Conservation (phyloP, 2,329 filamentous ascomycete genomes). For the Beauveria pseudobassiana region DNA sequence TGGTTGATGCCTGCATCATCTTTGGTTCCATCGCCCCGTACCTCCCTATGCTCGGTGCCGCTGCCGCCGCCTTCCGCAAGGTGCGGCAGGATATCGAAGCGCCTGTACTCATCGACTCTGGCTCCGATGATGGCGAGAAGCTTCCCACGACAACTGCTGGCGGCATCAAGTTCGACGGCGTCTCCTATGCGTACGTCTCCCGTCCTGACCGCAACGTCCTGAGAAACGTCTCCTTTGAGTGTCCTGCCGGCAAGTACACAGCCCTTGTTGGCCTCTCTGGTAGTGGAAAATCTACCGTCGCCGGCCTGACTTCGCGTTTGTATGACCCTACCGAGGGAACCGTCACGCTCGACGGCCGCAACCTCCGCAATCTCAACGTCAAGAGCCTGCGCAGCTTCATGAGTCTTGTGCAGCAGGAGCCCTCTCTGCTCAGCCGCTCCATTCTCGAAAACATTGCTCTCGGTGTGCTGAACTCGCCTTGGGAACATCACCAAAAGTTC, state of each 20-base stretch:
- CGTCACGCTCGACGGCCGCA: constrained; percentile 39
- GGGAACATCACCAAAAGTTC: constrained; percentile 32
- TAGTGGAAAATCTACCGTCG: constrained; percentile 50
- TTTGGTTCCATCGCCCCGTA: constrained; percentile 57
- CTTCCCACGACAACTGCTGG: constrained; percentile 34
- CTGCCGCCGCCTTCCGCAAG: constrained; percentile 50
- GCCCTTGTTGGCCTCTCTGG: constrained; percentile 53
- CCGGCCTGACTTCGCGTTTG: constrained; percentile 46
- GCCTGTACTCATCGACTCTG: constrained; percentile 36
- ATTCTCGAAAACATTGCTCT: constrained; percentile 45
- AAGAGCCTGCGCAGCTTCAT: constrained; percentile 32
- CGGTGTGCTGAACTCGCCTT: constrained; percentile 37
- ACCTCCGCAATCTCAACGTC: constrained; percentile 42
- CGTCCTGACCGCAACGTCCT: constrained; percentile 35
- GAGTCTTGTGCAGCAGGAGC: constrained; percentile 39
- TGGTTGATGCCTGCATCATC: constrained; percentile 56
- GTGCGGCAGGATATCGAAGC: constrained; percentile 51
- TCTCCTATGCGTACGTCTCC: constrained; percentile 38
- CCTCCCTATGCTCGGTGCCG: constrained; percentile 52
- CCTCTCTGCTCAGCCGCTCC: constrained; percentile 36
- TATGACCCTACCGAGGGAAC: constrained; percentile 47
- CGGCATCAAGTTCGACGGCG: constrained; percentile 30
- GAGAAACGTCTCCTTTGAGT: constrained; percentile 36
- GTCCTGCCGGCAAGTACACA: constrained; percentile 42
- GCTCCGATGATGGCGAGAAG: constrained; percentile 30